Conservation (phyloP, 257 asterid species). For the Solanum ossicruentum region DNA sequence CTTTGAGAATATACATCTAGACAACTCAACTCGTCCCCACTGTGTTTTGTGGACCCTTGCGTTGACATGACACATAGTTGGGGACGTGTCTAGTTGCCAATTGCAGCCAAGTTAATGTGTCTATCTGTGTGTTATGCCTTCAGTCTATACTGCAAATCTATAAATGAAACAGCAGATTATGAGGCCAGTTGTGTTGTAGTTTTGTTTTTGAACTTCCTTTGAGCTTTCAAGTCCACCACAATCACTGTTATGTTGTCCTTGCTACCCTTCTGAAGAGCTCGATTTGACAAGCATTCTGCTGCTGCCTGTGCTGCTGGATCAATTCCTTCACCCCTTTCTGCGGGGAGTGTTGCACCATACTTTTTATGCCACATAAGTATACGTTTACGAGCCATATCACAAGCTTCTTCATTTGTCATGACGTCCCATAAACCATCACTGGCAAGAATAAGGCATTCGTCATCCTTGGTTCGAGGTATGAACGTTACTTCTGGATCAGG, state of each 20-base stretch:
- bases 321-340: conserved; percentile 58
- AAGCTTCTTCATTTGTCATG: conserved; percentile 76
- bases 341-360: conserved; percentile 26
- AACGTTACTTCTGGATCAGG: conserved; percentile 83
- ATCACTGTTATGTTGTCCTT: conserved; percentile 74
- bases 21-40: neutral
- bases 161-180: neutral
- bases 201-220: conserved; percentile 51
- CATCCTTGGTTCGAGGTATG: conserved; percentile 60
- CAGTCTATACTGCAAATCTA: neutral
- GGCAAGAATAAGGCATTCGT: conserved; percentile 72
- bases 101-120: neutral
- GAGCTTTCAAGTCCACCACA: conserved; percentile 80
- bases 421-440: conserved; percentile 98
- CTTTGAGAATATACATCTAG: neutral
- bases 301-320: conserved; percentile 98
- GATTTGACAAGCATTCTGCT: conserved; percentile 71
- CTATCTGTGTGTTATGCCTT: neutral
- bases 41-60: neutral
- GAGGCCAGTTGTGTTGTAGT: conserved; percentile 11
- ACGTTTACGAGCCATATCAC: conserved; percentile 70
- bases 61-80: neutral
- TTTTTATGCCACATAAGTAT: conserved; percentile 73
- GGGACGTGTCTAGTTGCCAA: neutral
- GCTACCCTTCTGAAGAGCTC: conserved; percentile 85